phyloP scores from a whole-genome alignment of 139 green algal genomes.

The Asterochloris erici region DNA sequence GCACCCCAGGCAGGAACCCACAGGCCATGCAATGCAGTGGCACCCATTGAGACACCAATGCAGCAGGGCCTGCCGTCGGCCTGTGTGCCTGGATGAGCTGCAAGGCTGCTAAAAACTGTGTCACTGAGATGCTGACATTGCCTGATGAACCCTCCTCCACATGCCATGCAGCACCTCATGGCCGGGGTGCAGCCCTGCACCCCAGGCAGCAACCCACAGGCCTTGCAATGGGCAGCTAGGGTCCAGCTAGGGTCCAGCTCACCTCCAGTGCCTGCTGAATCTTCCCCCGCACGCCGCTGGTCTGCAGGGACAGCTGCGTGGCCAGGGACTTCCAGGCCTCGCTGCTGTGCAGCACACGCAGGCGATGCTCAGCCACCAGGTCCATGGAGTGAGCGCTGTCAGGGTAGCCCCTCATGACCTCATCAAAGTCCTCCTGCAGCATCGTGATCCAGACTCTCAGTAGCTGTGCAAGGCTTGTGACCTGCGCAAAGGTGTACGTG shows the following conservation, averaged over 20 bases:
- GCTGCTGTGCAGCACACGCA: constrained; percentile 14
- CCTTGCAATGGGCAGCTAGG: not conserved
- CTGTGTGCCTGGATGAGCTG: too few relatives aligned
- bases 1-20: not conserved
- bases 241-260: not conserved
- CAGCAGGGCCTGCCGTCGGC: too few relatives aligned
- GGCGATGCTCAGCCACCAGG: constrained; percentile 27
- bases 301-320: constrained; percentile 1
- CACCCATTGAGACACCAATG: too few relatives aligned
- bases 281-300: not conserved
- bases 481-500: too few relatives aligned
- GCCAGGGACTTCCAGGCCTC: not conserved
- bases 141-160: too few relatives aligned
- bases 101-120: too few relatives aligned
- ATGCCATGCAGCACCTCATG: not conserved
- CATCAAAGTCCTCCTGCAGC: constrained; percentile 25
- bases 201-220: not conserved
- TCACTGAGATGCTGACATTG: too few relatives aligned
- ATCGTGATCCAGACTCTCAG: not conserved
- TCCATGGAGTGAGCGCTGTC: constrained; percentile 21
- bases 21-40: not conserved
- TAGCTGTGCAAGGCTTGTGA: too few relatives aligned
- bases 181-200: not conserved
- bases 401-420: constrained; percentile 27
- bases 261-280: constrained; percentile 24